Conservation (phyloP, 345 rosid species). For the Syzygium aqueum region DNA sequence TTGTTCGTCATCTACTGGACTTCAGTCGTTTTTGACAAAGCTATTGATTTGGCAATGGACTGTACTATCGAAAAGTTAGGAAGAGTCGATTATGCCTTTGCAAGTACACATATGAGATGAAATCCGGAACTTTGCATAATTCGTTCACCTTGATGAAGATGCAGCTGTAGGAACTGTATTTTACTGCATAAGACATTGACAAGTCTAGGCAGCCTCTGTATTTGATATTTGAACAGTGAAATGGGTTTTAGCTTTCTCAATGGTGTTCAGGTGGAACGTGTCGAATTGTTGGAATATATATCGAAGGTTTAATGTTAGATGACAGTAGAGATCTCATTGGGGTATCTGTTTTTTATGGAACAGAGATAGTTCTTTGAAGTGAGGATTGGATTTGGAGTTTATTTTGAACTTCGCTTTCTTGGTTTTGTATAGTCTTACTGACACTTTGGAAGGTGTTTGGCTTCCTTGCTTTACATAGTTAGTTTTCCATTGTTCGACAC, state of each 20-base stretch:
- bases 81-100: not conserved
- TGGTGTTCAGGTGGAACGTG: not conserved
- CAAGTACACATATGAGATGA: not conserved
- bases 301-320: not conserved
- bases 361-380: not conserved
- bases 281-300: not conserved
- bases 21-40: not conserved
- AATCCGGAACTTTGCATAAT: not conserved
- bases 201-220: not conserved
- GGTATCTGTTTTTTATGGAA: not conserved
- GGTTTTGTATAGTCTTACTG: not conserved
- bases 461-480: not conserved
- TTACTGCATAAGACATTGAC: not conserved
- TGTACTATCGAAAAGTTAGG: not conserved
- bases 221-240: not conserved
- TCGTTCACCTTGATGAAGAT: not conserved
- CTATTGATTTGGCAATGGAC: not conserved
- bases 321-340: not conserved
- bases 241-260: not conserved
- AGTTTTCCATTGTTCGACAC: not conserved
- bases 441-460: not conserved
- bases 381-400: not conserved
- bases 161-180: not conserved
- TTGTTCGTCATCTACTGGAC: not conserved
- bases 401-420: not conserved